Percentiles rank a stretch among this genome's conserved stretches.
phyloP scores from a whole-genome alignment of 495 filamentous ascomycete species.

The Hypoxylon fragiforme region DNA sequence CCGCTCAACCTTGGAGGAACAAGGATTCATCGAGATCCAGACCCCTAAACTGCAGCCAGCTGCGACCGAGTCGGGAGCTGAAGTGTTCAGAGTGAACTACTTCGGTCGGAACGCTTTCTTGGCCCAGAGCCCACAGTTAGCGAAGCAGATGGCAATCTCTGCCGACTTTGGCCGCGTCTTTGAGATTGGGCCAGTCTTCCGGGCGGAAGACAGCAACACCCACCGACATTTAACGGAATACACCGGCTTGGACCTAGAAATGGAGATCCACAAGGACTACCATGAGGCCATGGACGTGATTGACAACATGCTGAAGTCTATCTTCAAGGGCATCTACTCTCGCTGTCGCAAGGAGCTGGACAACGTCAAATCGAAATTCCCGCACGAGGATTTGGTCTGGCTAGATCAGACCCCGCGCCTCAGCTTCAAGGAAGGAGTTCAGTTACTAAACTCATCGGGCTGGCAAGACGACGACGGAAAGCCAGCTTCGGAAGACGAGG shows the following conservation, averaged over 20 bases:
- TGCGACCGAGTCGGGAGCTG: conserved; percentile 89
- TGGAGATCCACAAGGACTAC: conserved; percentile 87
- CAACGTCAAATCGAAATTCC: conserved; percentile 62
- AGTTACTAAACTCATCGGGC: conserved; percentile 79
- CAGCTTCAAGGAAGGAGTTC: conserved; percentile 76
- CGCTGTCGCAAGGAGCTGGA: conserved; percentile 70
- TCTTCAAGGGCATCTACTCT: conserved; percentile 77
- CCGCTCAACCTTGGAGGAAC: conserved; percentile 71
- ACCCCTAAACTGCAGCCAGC: conserved; percentile 89
- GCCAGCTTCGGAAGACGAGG: conserved; percentile 67
- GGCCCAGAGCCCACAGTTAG: conserved; percentile 90
- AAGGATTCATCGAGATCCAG: conserved; percentile 88
- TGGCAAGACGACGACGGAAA: conserved; percentile 78
- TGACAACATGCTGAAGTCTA: conserved; percentile 82
- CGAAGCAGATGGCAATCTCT: conserved; percentile 94
- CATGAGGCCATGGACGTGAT: conserved; percentile 84
- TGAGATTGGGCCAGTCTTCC: conserved; percentile 94
- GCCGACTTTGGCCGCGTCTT: conserved; percentile 90
- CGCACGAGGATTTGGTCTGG: conserved; percentile 67
- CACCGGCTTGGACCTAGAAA: conserved; percentile 92
- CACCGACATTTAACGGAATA: conserved; percentile 97
- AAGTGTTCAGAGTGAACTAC: conserved; percentile 93
- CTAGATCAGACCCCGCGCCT: conserved; percentile 80
- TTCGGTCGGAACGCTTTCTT: conserved; percentile 88
- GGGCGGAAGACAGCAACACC: conserved; percentile 95